A percentile compares a stretch with the other conserved stretches of the same genome.
phyloP scores from a whole-genome alignment of 768 basidiomycete species.

The Boletus reticuloceps region DNA sequence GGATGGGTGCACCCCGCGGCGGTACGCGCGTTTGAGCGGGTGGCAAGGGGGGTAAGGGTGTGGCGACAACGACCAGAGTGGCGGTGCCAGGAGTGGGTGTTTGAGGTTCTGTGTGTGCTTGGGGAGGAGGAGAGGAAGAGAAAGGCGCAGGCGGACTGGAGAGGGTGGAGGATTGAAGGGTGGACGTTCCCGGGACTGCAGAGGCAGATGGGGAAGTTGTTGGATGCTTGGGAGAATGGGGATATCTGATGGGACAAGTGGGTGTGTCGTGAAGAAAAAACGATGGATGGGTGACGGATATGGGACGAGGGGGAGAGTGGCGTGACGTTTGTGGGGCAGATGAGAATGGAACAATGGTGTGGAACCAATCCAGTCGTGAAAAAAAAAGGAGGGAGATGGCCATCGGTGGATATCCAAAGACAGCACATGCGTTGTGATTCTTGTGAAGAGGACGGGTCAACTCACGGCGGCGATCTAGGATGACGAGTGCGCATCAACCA shows the following conservation, averaged over 20 bases:
- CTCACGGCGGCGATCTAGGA: slow-evolving; percentile 1
- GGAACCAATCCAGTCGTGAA: too few species aligned
- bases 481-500: background rate
- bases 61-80: slow-evolving; percentile 19
- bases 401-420: too few species aligned
- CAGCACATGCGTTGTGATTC: too few species aligned
- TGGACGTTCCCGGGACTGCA: slow-evolving; percentile 17
- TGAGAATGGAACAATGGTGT: too few species aligned
- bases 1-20: slow-evolving; percentile 18
- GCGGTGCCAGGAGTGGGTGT: slow-evolving; percentile 29
- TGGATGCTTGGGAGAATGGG: slow-evolving; percentile 31
- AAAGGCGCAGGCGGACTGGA: too few species aligned
- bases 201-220: slow-evolving; percentile 21
- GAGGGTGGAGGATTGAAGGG: background rate
- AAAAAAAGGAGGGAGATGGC: too few species aligned
- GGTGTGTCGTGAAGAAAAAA: background rate
- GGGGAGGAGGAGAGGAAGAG: background rate
- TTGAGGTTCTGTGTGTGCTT: slow-evolving; percentile 16
- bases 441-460: too few species aligned
- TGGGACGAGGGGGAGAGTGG: background rate
- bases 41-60: slow-evolving; percentile 13
- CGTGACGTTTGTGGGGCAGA: too few species aligned
- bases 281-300: background rate
- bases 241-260: slow-evolving; percentile 16
- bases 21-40: slow-evolving; percentile 15